Conservation (phyloP, 495 filamentous ascomycete species). For the Thermochaetoides thermophila region DNA sequence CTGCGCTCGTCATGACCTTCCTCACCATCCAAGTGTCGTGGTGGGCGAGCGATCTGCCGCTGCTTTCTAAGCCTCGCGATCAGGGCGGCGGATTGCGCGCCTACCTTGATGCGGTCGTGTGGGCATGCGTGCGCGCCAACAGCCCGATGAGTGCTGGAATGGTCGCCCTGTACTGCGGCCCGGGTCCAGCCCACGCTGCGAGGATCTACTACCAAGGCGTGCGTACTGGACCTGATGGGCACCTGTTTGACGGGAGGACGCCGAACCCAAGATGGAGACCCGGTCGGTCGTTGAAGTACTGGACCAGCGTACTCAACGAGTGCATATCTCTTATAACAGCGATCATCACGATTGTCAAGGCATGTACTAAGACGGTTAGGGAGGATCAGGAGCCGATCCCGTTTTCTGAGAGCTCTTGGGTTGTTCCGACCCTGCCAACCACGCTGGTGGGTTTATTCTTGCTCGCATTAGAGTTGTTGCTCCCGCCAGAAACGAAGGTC, state of each 20-base stretch:
- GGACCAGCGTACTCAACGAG: too few relatives aligned
- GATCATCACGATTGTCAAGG: too few relatives aligned
- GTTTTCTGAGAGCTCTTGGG: background rate
- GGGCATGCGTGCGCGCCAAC: background rate
- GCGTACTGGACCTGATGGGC: too few relatives aligned
- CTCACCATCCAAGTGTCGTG: background rate
- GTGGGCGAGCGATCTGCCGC: background rate
- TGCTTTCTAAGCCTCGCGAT: background rate
- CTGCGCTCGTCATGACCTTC: background rate
- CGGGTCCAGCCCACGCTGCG: too few relatives aligned
- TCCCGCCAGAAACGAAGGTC: background rate
- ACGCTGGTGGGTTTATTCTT: background rate
- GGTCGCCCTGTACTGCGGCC: background rate
- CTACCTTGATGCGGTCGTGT: background rate
- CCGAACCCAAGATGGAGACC: too few relatives aligned
- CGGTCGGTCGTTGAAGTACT: too few relatives aligned
- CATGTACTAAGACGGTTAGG: too few relatives aligned
- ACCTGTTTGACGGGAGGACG: too few relatives aligned
- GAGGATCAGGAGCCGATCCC: background rate
- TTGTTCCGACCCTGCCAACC: background rate
- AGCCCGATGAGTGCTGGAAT: background rate
- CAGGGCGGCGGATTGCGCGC: background rate
- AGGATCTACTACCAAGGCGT: too few relatives aligned
- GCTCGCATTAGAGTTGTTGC: background rate
- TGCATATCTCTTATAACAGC: too few relatives aligned